Base-by-base conservation (phyloP, 2,329 filamentous ascomycete species). In the Beauveria sp. region DNA sequence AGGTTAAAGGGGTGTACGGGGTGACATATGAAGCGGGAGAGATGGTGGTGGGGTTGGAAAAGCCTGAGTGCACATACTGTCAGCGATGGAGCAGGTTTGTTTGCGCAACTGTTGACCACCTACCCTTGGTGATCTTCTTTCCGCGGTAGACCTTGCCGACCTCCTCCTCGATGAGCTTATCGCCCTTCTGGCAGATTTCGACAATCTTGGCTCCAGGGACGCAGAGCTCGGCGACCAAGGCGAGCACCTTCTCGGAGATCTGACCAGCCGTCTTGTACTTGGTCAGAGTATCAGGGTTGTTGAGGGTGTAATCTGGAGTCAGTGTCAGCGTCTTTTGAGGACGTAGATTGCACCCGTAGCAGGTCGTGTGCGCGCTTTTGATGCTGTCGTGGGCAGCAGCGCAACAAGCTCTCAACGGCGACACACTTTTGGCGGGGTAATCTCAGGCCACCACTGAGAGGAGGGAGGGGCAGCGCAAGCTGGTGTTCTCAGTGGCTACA, bases 231-330 rank as follows among this genome's bases (percentile, higher is more conserved):
- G 83, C 80, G 67, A 99, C 93, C 69, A 89, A 88, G 70, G 92
- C 91, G 68, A 99, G 86, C 68, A 96, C 93, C 81, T 93, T 96
- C 76, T 97, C 91, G 56, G 93, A 94, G 78, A 99, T 97, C 75
- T 90, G 84, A 65, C 90, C 93, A 62, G 94, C 94, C 67, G 90
- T 92, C 87, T 96, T 97, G 85, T 97, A 97, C 84, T 97, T 99
- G 79, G 94, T 97, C 70, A 99, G 84, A 70, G 92, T 97, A 76
- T 96, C 90, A 64, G 90, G 91, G 82, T 96, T 94, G 77, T 87
- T 90, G 76, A 97, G 86, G 68, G 90, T 84, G 80, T 96, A 92
- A 76, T 96, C 91, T 96, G 69, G 44, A 54, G 53, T 37, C 34
- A 18, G 12, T 28, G 51, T 63, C 52, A 64, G 51, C 50, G 18